Evolutionary conservation across 345 rosid species (phyloP), one percentile per base, ranked within the genome.

Genomic region (Boechera stricta): DNA sequence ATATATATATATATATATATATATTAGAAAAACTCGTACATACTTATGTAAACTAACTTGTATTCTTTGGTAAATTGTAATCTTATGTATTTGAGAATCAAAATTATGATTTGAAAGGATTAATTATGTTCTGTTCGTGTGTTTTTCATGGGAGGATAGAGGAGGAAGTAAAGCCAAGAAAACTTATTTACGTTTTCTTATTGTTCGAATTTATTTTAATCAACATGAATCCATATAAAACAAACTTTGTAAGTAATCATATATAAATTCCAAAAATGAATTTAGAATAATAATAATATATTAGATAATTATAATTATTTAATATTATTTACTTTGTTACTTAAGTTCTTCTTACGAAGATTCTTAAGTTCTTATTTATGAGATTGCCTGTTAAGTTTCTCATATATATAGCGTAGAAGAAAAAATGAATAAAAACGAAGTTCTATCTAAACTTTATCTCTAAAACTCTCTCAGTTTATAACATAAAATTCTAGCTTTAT

Each of bases 221-320:
- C 72, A 53, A 39, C 39, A 36, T 68, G 33, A 51, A 51, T 67
- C 59, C 33, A 33, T 67, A 18, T 18, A 36, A 16, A 18, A 51
- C 10, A 21, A 3, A 51, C 10, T 8, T 8, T 10, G 28, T 58
- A 58, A 59, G 29, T 59, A 18, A 10, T 60, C 28, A 18, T 18
- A 16, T 8, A 18, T 51, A 21, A 18, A 18, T 51, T 8, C 2
- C 16, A 47, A 15, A 47, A 47, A 47, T 15, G 9, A 6, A n/a
- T 21, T 44, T 6, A 39, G 3, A 2, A 48, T 0, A 18, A 51
- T 7, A 8, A 18, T 51, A 16, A 16, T 16, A 16, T 16, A 16
- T 16, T 16, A 16, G 16, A 16, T 16, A 16, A 16, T 16, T 16
- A 0, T 16, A 16, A 16, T 16, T 16, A 16, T 16, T 16, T 16